These are phyloP conservation scores for Phoma sp. DNA, from an alignment of 2,329 filamentous ascomycete genomes.

Conservation along the genomic window DNA sequence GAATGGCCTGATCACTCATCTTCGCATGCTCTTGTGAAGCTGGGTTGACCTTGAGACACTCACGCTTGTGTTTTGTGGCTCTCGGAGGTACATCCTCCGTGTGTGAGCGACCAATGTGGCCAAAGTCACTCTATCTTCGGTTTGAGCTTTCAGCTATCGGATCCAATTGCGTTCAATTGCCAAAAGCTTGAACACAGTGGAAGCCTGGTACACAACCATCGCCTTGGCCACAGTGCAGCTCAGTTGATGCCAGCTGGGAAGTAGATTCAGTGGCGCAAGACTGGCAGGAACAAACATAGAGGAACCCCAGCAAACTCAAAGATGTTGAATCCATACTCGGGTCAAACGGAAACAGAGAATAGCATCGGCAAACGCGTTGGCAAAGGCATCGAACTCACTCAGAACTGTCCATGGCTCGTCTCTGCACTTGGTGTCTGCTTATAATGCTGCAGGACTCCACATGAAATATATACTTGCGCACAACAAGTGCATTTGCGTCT, in stretches of 20 bases:
- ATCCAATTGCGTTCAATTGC: background rate
- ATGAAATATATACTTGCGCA: background rate
- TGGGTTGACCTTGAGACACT: background rate
- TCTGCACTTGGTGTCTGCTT: background rate
- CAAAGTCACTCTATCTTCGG: background rate
- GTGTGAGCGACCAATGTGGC: background rate
- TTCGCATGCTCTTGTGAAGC: background rate
- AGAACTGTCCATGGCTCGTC: background rate
- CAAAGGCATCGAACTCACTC: background rate
- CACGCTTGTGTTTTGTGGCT: background rate
- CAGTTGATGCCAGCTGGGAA: background rate
- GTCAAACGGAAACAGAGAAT: background rate
- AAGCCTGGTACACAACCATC: too few species aligned
- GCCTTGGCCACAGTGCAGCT: background rate
- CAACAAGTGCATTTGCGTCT: background rate
- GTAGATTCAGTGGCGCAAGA: slow-evolving; percentile 1
- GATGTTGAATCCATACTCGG: background rate
- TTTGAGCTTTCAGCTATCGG: background rate
- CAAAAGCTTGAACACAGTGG: background rate
- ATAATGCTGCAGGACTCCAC: background rate
- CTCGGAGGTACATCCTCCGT: background rate
- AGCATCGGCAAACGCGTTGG: too few species aligned
- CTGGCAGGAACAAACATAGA: slow-evolving; percentile 11
- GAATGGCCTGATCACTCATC: slow-evolving; percentile 1
- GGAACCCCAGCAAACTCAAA: background rate